Evolutionary conservation across 2,329 filamentous ascomycete genomes (phyloP).

Genomic region (Ophiostoma sp.): DNA sequence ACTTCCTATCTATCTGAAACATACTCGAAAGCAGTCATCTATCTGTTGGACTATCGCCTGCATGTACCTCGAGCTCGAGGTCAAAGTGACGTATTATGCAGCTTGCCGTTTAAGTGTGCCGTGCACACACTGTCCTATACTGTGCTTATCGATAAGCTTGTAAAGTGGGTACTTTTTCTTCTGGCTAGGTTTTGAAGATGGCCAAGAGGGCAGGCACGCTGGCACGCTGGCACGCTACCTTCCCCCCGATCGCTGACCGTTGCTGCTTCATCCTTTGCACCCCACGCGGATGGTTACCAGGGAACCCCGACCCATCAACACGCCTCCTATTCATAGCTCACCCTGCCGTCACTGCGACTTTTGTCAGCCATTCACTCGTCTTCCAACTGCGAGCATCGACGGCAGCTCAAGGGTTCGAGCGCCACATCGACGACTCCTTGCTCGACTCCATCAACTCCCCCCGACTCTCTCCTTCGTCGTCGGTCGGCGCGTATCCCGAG

Average conservation of each 20-base stretch:
- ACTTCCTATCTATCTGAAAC: background rate
- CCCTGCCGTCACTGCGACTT: background rate
- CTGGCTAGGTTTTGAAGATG: background rate
- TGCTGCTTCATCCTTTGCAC: constrained; percentile 4
- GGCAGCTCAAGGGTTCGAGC: background rate
- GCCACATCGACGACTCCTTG: background rate
- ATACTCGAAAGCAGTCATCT: too few species aligned
- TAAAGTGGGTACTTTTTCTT: background rate
- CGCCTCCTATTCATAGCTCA: background rate
- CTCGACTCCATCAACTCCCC: background rate
- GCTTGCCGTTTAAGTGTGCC: background rate
- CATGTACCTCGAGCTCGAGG: background rate
- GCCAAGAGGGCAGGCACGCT: background rate
- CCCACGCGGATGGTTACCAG: background rate
- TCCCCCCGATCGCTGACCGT: constrained; percentile 10
- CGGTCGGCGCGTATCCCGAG: too few species aligned
- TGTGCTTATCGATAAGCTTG: constrained; percentile 20
- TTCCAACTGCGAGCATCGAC: background rate
- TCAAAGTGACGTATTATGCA: constrained; percentile 7
- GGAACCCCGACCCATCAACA: background rate
- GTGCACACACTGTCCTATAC: background rate
- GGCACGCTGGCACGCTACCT: background rate
- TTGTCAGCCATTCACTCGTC: background rate
- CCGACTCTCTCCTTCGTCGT: too few species aligned
- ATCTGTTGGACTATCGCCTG: background rate